phyloP scores from a whole-genome alignment of 768 basidiomycete genomes.

The Mycena chlorophos region DNA sequence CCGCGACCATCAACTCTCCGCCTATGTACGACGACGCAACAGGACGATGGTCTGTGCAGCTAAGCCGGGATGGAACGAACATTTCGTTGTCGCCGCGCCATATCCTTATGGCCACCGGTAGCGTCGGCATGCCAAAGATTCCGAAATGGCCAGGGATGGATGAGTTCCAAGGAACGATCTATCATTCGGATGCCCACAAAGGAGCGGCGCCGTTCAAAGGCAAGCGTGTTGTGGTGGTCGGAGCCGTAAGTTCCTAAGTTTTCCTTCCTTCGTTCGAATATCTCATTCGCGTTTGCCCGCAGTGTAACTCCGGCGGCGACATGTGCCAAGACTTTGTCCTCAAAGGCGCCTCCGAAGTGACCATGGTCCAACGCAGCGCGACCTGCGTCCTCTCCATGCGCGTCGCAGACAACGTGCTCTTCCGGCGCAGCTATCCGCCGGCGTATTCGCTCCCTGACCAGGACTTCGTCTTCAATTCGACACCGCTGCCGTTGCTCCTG shows the following conservation, averaged over 20 bases:
- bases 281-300: neutral
- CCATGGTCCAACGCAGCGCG: constrained; percentile 20
- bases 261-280: neutral
- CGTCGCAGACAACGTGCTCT: neutral
- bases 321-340: constrained; percentile 15
- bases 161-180: constrained; percentile 5
- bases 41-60: constrained; percentile 8
- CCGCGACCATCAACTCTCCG: neutral
- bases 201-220: constrained; percentile 15
- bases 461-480: constrained; percentile 18
- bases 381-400: constrained; percentile 10
- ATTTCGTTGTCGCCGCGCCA: constrained; percentile 5
- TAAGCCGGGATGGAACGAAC: constrained; percentile 2
- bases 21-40: constrained; percentile 2
- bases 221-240: constrained; percentile 13
- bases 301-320: constrained; percentile 18
- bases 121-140: constrained; percentile 2
- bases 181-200: constrained; percentile 15
- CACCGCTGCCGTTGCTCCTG: constrained; percentile 23
- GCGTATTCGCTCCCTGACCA: constrained; percentile 1
- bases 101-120: constrained; percentile 10
- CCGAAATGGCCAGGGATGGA: constrained; percentile 14
- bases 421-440: neutral
- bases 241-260: constrained; percentile 6
- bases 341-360: constrained; percentile 18